phyloP scores from a whole-genome alignment of 2,329 filamentous ascomycete species.

The Teratosphaeria destructans region DNA sequence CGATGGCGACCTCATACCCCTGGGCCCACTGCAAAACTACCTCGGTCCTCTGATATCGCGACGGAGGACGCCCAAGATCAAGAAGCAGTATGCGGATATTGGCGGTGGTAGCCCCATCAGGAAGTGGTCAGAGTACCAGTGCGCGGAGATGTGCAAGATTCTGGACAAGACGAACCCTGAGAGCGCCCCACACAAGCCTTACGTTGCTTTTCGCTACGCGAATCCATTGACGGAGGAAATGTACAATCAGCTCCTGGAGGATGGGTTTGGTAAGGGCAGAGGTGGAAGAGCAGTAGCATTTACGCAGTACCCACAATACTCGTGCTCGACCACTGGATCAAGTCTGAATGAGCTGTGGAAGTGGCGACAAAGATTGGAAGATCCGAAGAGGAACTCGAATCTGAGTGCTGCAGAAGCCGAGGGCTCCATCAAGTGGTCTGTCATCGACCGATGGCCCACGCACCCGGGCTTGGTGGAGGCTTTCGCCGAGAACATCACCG shows the following conservation, averaged over 20 bases:
- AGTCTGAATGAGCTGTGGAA: conserved; percentile 97
- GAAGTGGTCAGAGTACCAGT: conserved; percentile 96
- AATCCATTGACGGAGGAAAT: conserved; percentile 88
- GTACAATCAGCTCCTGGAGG: conserved; percentile 70
- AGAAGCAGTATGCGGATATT: conserved; percentile 90
- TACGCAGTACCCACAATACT: conserved; percentile 97
- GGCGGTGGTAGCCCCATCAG: conserved; percentile 96
- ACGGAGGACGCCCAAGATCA: conserved; percentile 87
- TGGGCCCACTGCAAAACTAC: conserved; percentile 83
- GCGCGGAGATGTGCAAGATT: conserved; percentile 91
- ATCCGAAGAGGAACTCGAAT: conserved; percentile 16
- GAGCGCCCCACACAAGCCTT: conserved; percentile 92
- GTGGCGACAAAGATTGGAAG: conserved; percentile 77
- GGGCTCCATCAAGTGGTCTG: conserved; percentile 84
- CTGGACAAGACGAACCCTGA: conserved; percentile 84
- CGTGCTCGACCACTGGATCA: conserved; percentile 92
- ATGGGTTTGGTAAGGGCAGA: conserved; percentile 81
- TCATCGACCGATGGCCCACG: conserved; percentile 95
- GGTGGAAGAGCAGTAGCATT: conserved; percentile 94
- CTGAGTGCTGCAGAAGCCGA: conserved; percentile 44
- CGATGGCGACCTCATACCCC: conserved; percentile 89
- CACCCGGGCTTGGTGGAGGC: conserved; percentile 83
- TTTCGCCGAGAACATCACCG: conserved; percentile 85
- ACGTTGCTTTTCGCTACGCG: conserved; percentile 94
- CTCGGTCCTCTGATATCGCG: conserved; percentile 78